Base-by-base conservation (phyloP, 257 asterid species). In the Leonotis leonurus region DNA sequence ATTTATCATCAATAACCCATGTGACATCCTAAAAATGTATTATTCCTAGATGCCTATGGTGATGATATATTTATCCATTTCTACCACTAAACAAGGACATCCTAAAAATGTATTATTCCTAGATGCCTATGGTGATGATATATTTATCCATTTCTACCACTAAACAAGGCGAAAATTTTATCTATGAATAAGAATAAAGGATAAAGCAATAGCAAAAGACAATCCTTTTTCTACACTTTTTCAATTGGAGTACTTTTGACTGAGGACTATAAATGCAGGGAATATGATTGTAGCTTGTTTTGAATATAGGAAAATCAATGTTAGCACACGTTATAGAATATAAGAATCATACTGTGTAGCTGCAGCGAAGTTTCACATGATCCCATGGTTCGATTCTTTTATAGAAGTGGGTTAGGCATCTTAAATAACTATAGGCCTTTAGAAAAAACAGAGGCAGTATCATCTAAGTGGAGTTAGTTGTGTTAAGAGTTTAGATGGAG, bases 231-330 rank as follows among this genome's bases (percentile, higher is more conserved):
- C 37, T 46, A 32, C 52, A 50, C 56, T 52, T 58, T 30, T 29
- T 70, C 25, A 32, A 11, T n/a, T 27, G 56, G 41, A 14, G 36
- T 57, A 62, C 72, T 77, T 77, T 73, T 70, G 83, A 73, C 72
- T 22, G 16, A 12, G 32, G 48, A 24, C 17, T 60, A 30, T n/a
- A 45, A 30, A 32, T 32, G 24, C 36, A 30, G 14, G 27, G 52
- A 41, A 60, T 35, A 41, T 68, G 52, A 61, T 64, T 44, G 37
- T 61, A 61, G 40, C 64, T 63, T 64, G 32, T 27, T 60, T 60
- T 68, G 41, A 3, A 46, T 60, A 30, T 26, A 6, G 2, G 56
- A 35, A 63, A 60, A n/a, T 44, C 17, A 10, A 27, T 54, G 36
- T 60, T 29, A 1, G 13, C 14, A n/a, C 17, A 20, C 29, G 30